Percentiles rank a stretch among this genome's conserved stretches.
Conservation (phyloP, 192 early-diverging fungal species). For the Gamsiella multidivaricata region DNA sequence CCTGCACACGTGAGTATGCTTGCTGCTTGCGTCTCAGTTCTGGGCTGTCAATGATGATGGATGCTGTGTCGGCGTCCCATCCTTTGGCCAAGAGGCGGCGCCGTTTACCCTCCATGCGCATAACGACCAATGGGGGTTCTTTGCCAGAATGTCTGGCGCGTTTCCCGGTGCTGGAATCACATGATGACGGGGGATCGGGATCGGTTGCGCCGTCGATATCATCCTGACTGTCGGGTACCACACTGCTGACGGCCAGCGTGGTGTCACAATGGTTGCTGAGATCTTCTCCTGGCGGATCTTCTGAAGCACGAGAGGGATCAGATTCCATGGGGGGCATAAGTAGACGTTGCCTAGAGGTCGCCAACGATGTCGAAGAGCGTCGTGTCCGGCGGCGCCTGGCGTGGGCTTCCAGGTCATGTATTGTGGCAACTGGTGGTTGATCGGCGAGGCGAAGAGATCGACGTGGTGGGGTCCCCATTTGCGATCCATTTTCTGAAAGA, state of each 20-base stretch:
- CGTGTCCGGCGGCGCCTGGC: neutral
- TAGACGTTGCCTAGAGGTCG: conserved; percentile 4
- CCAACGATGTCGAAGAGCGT: conserved; percentile 17
- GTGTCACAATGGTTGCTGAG: conserved; percentile 4
- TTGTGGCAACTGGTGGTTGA: conserved; percentile 4
- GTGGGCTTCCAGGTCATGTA: conserved; percentile 32
- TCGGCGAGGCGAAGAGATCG: conserved; percentile 25
- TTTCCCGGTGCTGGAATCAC: conserved; percentile 11
- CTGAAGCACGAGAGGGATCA: conserved; percentile 15
- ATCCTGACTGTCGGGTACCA: conserved; percentile 16
- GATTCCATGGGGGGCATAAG: conserved; percentile 30
- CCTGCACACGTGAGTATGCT: neutral
- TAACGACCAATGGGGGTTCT: conserved; percentile 6
- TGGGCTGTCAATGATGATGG: conserved; percentile 1
- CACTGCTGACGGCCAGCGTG: conserved; percentile 11
- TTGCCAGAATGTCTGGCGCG: conserved; percentile 4
- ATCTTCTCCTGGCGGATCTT: neutral
- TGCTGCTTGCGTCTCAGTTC: neutral
- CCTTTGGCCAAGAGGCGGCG: neutral
- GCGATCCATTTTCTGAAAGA: conserved; percentile 1
- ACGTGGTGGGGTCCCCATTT: conserved; percentile 8
- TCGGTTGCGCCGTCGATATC: neutral
- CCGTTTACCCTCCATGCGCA: conserved; percentile 8
- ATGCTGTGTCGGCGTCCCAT: conserved; percentile 1
- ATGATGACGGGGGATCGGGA: neutral